These are phyloP conservation scores for Lithohypha guttulata DNA, from an alignment of 2,329 filamentous ascomycete species.

Conservation along the genomic window DNA sequence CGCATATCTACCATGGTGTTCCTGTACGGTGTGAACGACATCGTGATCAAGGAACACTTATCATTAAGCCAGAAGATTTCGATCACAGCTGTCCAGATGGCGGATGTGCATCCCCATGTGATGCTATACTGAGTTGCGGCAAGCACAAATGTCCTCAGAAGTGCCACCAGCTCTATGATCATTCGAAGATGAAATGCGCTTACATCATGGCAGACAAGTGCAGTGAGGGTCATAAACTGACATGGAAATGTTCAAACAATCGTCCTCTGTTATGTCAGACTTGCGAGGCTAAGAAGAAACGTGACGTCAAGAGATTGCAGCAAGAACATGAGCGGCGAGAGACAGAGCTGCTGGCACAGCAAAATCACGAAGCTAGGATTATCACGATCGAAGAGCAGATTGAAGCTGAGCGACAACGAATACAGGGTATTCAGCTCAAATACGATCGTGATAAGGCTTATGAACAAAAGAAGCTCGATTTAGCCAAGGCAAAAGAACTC, in stretches of 20 bases:
- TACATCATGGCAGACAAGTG: slow-evolving; percentile 40
- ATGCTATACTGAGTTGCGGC: slow-evolving; percentile 42
- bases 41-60: slow-evolving; percentile 36
- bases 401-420: slow-evolving; percentile 15
- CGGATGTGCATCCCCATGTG: slow-evolving; percentile 56
- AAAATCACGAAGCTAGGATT: slow-evolving; percentile 19
- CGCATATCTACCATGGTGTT: slow-evolving; percentile 49
- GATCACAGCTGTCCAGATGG: slow-evolving; percentile 55
- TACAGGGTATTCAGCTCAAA: slow-evolving; percentile 17
- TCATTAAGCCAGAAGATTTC: slow-evolving; percentile 48
- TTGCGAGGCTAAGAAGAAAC: slow-evolving; percentile 33
- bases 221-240: slow-evolving; percentile 39
- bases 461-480: slow-evolving; percentile 11
- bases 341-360: not conserved
- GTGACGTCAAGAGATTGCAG: slow-evolving; percentile 37
- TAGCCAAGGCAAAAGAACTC: slow-evolving; percentile 11
- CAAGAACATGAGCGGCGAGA: slow-evolving; percentile 36
- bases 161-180: slow-evolving; percentile 54
- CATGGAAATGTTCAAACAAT: slow-evolving; percentile 37
- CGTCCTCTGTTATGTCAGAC: slow-evolving; percentile 33
- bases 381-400: slow-evolving; percentile 23
- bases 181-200: slow-evolving; percentile 44
- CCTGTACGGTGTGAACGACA: slow-evolving; percentile 52
- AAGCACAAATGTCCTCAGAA: slow-evolving; percentile 47
- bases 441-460: slow-evolving; percentile 14